A percentile compares a stretch with the other conserved stretches of the same genome.
Conservation (phyloP, 2,329 filamentous ascomycete species). For the Amylocarpus encephaloides region DNA sequence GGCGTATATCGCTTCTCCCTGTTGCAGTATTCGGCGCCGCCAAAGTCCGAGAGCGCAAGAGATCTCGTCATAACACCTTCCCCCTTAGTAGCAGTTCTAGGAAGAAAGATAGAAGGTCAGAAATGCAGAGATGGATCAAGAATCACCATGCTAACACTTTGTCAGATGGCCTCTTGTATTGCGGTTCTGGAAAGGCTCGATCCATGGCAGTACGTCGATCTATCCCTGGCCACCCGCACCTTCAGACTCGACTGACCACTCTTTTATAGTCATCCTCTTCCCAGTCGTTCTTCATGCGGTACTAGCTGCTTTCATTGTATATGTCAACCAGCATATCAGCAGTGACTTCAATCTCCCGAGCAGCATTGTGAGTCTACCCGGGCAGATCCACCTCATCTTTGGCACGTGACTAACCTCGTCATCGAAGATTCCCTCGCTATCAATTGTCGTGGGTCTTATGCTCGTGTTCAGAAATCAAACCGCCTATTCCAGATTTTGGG, state of each 20-base stretch:
- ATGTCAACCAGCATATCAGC: constrained; percentile 46
- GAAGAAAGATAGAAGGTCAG: constrained; percentile 28
- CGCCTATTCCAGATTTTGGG: constrained; percentile 42
- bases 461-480: constrained; percentile 62
- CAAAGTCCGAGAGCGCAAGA: constrained; percentile 10
- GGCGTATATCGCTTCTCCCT: constrained; percentile 20
- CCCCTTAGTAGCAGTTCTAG: constrained; percentile 26
- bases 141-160: constrained; percentile 18
- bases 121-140: neutral
- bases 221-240: neutral
- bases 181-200: constrained; percentile 57
- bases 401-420: constrained; percentile 3
- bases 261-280: constrained; percentile 42
- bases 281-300: constrained; percentile 51
- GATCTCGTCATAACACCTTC: constrained; percentile 13
- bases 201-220: constrained; percentile 39
- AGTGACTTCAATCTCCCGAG: constrained; percentile 48
- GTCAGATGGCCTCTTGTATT: constrained; percentile 55
- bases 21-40: constrained; percentile 12
- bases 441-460: constrained; percentile 61
- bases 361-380: constrained; percentile 42
- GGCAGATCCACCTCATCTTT: neutral
- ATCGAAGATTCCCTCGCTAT: constrained; percentile 49
- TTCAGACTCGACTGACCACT: neutral
- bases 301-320: constrained; percentile 53